Base-by-base conservation (phyloP, 169 alveolate species). In the Plasmodium relictum region DNA sequence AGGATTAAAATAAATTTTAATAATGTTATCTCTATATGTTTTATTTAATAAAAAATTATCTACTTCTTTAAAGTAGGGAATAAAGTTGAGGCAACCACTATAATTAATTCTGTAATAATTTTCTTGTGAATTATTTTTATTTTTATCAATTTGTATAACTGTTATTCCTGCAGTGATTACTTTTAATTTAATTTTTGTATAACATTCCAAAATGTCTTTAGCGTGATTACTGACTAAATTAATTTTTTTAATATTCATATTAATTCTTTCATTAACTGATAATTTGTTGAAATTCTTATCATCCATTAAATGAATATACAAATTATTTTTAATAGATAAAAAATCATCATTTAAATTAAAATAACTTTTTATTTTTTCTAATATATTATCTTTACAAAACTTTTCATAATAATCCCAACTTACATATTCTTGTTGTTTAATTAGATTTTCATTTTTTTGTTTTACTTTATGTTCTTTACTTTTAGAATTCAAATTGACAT, bases 131-230 rank as follows among this genome's bases (percentile, higher is more conserved):
- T 86, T 86, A 31, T 86, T 86, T 86, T 86, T 86, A 86, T 86
- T 86, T 54, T 86, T 86, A 39, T 86, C 92, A 10, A 86, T 62
- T 56, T 86, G 92, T 44, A 86, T 86, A 22, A 86, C 92, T 37
- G 92, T 86, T 44, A 71, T 86, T 18, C 92, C 92, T 8, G 92
- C 92, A 45, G 74, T 86, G n/a, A 86, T 71, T 31, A 86, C 58
- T 63, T 86, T 86, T 71, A 86, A 63, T 41, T 86, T 86, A 61
- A 86, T 45, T 86, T 86, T 86, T 37, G 92, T 86, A 66, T 86
- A 86, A 54, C 92, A 42, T 39, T 86, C 92, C 31, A 86, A 50
- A 2, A 86, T 62, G 44, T 86, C 70, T 73, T 70, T 86, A 0
- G 87, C 54, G 52, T 62, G 18, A 12, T 70, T 71, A 73, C 92